Base-by-base conservation (phyloP, 2,329 filamentous ascomycete species). In the Raffaelea deltoideospora region DNA sequence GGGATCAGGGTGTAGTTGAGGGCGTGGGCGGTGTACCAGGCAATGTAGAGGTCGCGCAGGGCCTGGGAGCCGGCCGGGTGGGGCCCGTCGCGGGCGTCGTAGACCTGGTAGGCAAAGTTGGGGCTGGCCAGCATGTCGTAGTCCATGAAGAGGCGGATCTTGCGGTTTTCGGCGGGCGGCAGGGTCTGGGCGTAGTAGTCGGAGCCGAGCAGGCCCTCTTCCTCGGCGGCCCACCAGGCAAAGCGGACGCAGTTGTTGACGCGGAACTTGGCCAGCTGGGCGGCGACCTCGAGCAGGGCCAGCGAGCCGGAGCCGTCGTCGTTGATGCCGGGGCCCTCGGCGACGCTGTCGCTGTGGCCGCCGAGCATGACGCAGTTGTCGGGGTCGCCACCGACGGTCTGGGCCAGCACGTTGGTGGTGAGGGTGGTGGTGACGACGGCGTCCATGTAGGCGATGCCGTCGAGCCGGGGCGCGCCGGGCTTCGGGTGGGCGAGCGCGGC, bases 51-150 rank as follows among this genome's bases (percentile, higher is more conserved):
- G 41, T 76, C 59, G 40, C 76, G 69, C 38, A 84, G 64, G 51
- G 84, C 67, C 43, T 77, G 70, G 1, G 79, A 85, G 1, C 83
- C 83, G 14, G 56, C 61, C 23, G 85, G 83, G 52, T 79, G 79
- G 13, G 68, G 69, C 3, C 63, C 69, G 54, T 87, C 81, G 44
- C 72, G 81, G 26, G 81, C 74, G 35, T 76, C 70, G 62, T 81
- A 88, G 35, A 83, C 65, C 54, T 76, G 71, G 53, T 76, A 76
- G 9, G 70, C 73, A 48, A 65, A 77, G 57, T 78, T 78, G 38
- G 72, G 72, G 42, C 65, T 71, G n/a, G 63, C 74, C 55, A 78
- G 62, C 75, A 79, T 79, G 52, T 79, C 75, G 48, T 78, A 79
- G 55, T 79, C 74, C 67, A 78, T 75, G 47, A 78, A 79, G 4